These are phyloP conservation scores for Allomyces arbusculus DNA, from an alignment of 192 early-diverging fungal species.

Conservation along the genomic window DNA sequence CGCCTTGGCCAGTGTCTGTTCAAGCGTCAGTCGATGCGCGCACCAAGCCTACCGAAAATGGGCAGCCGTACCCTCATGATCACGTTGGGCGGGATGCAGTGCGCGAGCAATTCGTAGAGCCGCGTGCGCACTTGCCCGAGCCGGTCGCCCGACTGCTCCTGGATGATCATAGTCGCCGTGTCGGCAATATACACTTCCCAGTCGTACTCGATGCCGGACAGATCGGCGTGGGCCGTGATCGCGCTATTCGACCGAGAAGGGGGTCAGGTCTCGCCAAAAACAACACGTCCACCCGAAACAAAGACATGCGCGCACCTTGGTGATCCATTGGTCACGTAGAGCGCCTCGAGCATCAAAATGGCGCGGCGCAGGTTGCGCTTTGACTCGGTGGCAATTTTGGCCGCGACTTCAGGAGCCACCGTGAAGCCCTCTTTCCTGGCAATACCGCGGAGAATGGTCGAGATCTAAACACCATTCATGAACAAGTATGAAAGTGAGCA, in stretches of 20 bases:
- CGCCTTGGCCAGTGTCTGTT: slow-evolving; percentile 45
- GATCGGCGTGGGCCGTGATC: neutral
- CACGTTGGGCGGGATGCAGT: slow-evolving; percentile 68
- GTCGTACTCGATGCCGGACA: slow-evolving; percentile 18
- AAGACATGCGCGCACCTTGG: slow-evolving; percentile 14
- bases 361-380: slow-evolving; percentile 73
- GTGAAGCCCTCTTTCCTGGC: slow-evolving; percentile 59
- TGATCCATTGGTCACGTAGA: slow-evolving; percentile 1
- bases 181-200: slow-evolving; percentile 68
- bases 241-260: neutral
- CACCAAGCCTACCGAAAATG: neutral
- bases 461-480: slow-evolving; percentile 14
- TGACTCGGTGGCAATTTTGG: slow-evolving; percentile 41
- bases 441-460: slow-evolving; percentile 42
- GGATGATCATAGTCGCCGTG: slow-evolving; percentile 44
- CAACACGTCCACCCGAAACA: neutral
- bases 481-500: neutral
- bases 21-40: slow-evolving; percentile 1
- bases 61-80: slow-evolving; percentile 45
- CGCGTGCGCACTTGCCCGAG: slow-evolving; percentile 47
- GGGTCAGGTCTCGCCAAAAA: neutral
- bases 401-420: slow-evolving; percentile 39
- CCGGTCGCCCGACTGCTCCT: slow-evolving; percentile 52
- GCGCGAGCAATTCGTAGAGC: slow-evolving; percentile 70
- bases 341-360: slow-evolving; percentile 75